A percentile compares a stretch with the other conserved stretches of the same genome.
Conservation (phyloP, 169 alveolate genomes). For the Toxoplasma gondii region DNA sequence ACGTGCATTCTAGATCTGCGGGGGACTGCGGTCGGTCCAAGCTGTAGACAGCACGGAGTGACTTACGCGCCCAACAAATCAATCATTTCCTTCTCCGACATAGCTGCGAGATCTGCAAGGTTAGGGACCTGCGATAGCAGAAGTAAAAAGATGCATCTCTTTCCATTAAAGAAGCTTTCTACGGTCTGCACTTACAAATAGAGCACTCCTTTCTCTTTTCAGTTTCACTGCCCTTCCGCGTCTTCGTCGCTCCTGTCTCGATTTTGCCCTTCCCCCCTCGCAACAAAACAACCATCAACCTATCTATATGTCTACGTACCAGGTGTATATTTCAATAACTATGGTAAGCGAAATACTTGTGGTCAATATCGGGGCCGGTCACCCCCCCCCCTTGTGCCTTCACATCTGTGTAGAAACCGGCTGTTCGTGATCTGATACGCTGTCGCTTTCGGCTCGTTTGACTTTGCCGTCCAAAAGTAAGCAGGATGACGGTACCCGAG, state of each 20-base stretch:
- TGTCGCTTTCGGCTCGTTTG: background rate
- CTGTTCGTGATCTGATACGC: background rate
- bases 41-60: background rate
- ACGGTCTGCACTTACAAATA: background rate
- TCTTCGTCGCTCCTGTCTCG: too few relatives aligned
- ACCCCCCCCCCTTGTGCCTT: background rate
- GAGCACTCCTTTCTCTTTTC: background rate
- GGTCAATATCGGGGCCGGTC: too few relatives aligned
- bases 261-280: too few relatives aligned
- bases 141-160: background rate
- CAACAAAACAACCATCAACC: too few relatives aligned
- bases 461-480: background rate
- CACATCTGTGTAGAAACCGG: background rate
- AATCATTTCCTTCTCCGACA: constrained; percentile 1
- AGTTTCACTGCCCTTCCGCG: too few relatives aligned
- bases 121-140: background rate
- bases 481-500: background rate
- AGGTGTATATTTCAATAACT: too few relatives aligned
- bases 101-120: background rate
- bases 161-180: background rate
- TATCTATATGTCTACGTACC: too few relatives aligned
- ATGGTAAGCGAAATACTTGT: too few relatives aligned
- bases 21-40: too few relatives aligned
- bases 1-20: too few relatives aligned
- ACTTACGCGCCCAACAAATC: background rate